Conservation (phyloP, 2,329 filamentous ascomycete genomes). For the Chaetomium sp. region DNA sequence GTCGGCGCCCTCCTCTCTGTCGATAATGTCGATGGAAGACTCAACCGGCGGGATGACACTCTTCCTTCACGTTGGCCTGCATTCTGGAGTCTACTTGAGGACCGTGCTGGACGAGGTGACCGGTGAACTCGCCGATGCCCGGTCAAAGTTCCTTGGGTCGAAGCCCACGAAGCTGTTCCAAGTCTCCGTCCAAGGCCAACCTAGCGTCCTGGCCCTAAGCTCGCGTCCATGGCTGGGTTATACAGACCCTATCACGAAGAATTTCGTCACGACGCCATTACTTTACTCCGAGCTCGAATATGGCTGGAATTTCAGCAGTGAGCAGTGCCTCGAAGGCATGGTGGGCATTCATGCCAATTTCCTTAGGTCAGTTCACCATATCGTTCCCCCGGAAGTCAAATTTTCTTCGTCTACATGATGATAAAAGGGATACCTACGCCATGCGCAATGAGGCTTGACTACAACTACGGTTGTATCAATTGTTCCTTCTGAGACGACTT, state of each 20-base stretch:
- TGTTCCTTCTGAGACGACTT: conserved; percentile 81
- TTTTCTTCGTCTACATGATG: conserved; percentile 49
- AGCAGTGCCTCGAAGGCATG: conserved; percentile 88
- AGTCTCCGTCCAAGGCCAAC: conserved; percentile 79
- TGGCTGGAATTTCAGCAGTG: conserved; percentile 94
- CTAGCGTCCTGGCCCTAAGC: conserved; percentile 81
- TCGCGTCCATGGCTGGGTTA: conserved; percentile 96
- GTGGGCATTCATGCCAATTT: conserved; percentile 89
- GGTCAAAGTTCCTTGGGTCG: conserved; percentile 88
- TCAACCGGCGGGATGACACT: conserved; percentile 83
- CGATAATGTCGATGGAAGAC: conserved; percentile 93
- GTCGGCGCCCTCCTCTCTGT: conserved; percentile 78
- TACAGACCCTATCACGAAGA: conserved; percentile 76
- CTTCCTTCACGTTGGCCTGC: conserved; percentile 91
- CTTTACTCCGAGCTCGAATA: conserved; percentile 85
- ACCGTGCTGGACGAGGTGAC: conserved; percentile 94
- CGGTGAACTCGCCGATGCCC: conserved; percentile 88
- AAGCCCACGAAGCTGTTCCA: conserved; percentile 85
- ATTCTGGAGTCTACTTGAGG: conserved; percentile 91
- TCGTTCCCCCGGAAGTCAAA: conserved; percentile 28
- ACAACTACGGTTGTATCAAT: conserved; percentile 60
- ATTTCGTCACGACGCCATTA: conserved; percentile 86
- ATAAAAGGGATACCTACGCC: conserved; percentile 55
- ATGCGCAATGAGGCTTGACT: conserved; percentile 49
- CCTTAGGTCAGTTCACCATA: conserved; percentile 56